Evolutionary conservation across 208 protist genomes (phyloP), one percentile per base, ranked within the genome.

Genomic region (Angomonas deanei): DNA sequence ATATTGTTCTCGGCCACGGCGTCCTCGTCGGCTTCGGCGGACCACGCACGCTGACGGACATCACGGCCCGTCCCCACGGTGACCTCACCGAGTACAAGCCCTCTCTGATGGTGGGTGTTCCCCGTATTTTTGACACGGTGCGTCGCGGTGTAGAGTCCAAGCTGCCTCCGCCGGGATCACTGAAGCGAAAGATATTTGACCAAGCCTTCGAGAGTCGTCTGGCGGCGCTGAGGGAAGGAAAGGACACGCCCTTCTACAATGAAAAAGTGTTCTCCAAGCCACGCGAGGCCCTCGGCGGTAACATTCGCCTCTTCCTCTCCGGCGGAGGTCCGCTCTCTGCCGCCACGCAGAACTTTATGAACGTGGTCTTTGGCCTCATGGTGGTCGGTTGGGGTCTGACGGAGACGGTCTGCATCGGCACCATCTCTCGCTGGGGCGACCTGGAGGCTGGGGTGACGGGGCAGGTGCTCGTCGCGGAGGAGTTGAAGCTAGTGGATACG

Each of bases 401-500:
- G 11, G 89, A 97, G 74, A 94, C 89, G 19, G 68, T 79, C 19
- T 85, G 82, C 64, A 62, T 72, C 21, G 84, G 88, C 15, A 65
- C 64, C 13, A 78, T 84, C 23, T 78, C 86, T 62, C 66, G 70
- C 4, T 26, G 70, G 1, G 76, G 86, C 0, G 85, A 93, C 66
- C 10, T 82, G 39, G 60, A 74, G 28, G 57, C 70, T 1, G 70
- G 66, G 19, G 65, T 64, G 50, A 79, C 86, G 32, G 92, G 92
- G 1, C 74, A 83, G 53, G 42, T 89, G n/a, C 38, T 97, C 8
- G 50, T 70, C 8, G 52, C 59, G 3, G 61, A 67, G 36, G 86
- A 98, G 72, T 30, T 99, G 39, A 89, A 91, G 71, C 75, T 99
- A 0, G 70, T 84, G 1, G 92, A 97, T 57, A 82, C 92, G 4